phyloP scores from a whole-genome alignment of 768 basidiomycete species.

The Tephrocybe sp. region DNA sequence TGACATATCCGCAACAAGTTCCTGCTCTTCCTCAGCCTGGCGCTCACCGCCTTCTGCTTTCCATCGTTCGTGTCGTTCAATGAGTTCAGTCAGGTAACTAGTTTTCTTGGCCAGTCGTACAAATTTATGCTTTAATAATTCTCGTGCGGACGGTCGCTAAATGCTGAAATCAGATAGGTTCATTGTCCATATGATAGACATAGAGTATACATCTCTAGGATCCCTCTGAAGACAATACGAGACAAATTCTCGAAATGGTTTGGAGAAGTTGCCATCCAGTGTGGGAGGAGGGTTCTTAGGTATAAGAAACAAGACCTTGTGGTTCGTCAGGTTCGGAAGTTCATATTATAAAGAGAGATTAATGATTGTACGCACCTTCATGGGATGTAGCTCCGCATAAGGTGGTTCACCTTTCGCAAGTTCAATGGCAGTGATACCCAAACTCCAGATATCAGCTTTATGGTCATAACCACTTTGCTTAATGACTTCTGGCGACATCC shows the following conservation, averaged over 20 bases:
- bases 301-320: constrained; percentile 92
- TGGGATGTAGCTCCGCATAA: constrained; percentile 96
- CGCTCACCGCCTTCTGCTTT: constrained; percentile 83
- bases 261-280: constrained; percentile 88
- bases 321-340: background rate
- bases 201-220: constrained; percentile 73
- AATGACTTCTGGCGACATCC: constrained; percentile 99
- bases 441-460: constrained; percentile 98
- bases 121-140: constrained; percentile 95
- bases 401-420: constrained; percentile 97
- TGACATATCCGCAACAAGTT: constrained; percentile 61
- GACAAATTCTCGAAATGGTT: constrained; percentile 93
- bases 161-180: constrained; percentile 13
- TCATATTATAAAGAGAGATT: background rate
- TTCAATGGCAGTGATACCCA: constrained; percentile 97
- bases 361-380: constrained; percentile 68
- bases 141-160: constrained; percentile 93
- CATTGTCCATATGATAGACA: background rate
- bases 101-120: constrained; percentile 94
- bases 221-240: constrained; percentile 91
- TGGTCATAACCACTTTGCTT: constrained; percentile 99
- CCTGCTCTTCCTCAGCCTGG: constrained; percentile 66
- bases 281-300: constrained; percentile 96
- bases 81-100: constrained; percentile 90
- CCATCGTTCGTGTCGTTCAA: constrained; percentile 94